A percentile compares a stretch with the other conserved stretches of the same genome.
Evolutionary conservation across 495 filamentous ascomycete genomes (phyloP).

Genomic region (Clohesyomyces aquaticus): DNA sequence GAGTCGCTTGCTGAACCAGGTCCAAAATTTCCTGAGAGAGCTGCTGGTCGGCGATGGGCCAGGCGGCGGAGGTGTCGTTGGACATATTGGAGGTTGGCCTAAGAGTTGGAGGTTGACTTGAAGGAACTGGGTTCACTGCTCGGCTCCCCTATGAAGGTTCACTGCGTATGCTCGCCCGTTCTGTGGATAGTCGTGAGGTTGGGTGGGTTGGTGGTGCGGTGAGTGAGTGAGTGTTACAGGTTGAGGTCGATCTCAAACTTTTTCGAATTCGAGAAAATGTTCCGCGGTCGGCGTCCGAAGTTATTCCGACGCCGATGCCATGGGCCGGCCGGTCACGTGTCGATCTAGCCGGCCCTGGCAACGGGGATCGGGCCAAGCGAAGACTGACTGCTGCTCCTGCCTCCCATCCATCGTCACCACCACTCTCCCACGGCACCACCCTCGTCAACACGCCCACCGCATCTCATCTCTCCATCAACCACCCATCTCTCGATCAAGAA

Average conservation of each 20-base stretch:
- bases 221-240: neutral
- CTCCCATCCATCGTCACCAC: constrained; percentile 34
- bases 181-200: constrained; percentile 6
- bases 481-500: constrained; percentile 19
- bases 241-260: constrained; percentile 3
- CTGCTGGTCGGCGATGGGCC: constrained; percentile 77
- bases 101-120: constrained; percentile 1
- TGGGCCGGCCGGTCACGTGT: constrained; percentile 17
- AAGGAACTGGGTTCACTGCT: constrained; percentile 29
- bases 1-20: constrained; percentile 76
- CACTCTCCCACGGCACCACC: constrained; percentile 17
- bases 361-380: constrained; percentile 10
- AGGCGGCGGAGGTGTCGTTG: constrained; percentile 59
- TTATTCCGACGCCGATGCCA: neutral
- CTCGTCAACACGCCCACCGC: constrained; percentile 21
- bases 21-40: constrained; percentile 51
- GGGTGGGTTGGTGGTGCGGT: constrained; percentile 17
- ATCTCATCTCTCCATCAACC: constrained; percentile 16
- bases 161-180: constrained; percentile 39
- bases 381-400: constrained; percentile 7
- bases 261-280: neutral
- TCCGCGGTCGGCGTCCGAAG: constrained; percentile 1
- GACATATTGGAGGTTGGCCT: constrained; percentile 12
- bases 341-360: constrained; percentile 10
- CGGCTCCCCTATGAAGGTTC: constrained; percentile 36